Evolutionary conservation across 208 protist species (phyloP).

Genomic region (Strigomonas culicis): DNA sequence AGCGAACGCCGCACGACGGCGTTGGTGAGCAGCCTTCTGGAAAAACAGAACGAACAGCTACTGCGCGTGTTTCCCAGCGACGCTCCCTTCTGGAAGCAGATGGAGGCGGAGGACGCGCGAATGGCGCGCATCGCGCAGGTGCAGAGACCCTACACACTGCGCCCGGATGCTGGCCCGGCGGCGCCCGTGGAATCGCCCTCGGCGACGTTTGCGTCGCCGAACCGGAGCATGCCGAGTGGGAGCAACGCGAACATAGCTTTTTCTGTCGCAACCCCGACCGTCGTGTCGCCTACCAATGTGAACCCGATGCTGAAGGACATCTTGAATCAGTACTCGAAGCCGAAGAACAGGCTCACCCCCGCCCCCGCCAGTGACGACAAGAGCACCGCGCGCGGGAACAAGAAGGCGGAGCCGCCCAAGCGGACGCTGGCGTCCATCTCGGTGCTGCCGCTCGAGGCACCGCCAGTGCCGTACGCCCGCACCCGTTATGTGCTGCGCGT

Average conservation of each 20-base stretch:
- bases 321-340: slow-evolving; percentile 47
- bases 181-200: no score
- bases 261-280: not conserved
- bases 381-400: not conserved
- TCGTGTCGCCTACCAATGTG: not conserved
- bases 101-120: slow-evolving; percentile 12
- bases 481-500: slow-evolving; percentile 37
- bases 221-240: no score
- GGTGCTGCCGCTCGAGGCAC: slow-evolving; percentile 32
- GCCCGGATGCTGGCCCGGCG: not conserved
- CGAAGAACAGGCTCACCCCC: slow-evolving; percentile 10
- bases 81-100: slow-evolving; percentile 11
- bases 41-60: slow-evolving; percentile 14
- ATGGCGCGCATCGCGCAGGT: slow-evolving; percentile 2
- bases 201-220: no score
- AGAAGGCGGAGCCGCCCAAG: not conserved
- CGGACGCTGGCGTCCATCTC: slow-evolving; percentile 21
- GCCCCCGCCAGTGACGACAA: not conserved
- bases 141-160: not conserved
- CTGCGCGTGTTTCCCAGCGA: slow-evolving; percentile 3
- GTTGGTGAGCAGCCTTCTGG: slow-evolving; percentile 17
- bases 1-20: slow-evolving; percentile 22
- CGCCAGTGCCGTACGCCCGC: slow-evolving; percentile 40
- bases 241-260: not conserved
- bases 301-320: slow-evolving; percentile 23